Evolutionary conservation across 2,329 filamentous ascomycete genomes (phyloP), one percentile per base, ranked within the genome.

Genomic region (Aspergillus brunneoviolaceus): DNA sequence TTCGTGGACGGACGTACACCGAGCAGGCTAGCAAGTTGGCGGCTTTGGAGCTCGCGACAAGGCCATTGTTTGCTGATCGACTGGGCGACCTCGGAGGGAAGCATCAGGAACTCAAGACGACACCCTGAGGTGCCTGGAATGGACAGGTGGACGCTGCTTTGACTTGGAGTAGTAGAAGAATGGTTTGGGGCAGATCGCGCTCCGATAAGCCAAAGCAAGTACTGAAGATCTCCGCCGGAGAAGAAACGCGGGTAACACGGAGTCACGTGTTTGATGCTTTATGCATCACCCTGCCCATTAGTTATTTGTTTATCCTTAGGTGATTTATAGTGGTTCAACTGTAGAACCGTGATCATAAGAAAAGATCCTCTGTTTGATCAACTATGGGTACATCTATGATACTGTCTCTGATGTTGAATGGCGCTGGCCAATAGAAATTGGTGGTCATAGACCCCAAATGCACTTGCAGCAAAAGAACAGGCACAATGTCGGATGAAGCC

Each of bases 41-140:
- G 67, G 27, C 73, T 70, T 63, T 81, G 79, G 21, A 74, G 58
- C 51, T 78, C 74, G 55, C 79, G 74, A 66, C 77, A 80, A 12
- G 77, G 77, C 73, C 77, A 80, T 74, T 75, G 70, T 33, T 67
- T 65, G 66, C 73, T 73, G 57, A 80, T 59, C n/a, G 70, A 70
- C 50, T 68, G 63, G 45, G 69, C 64, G 55, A 77, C 61, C 25
- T 79, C 72, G 35, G 62, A 60, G 33, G 73, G 72, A 58, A 77
- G 67, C 69, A 75, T 72, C 21, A 51, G 53, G 55, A 47, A 23
- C n/a, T 45, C 39, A 19, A 19, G 3, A 45, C 39, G 9, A 16
- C 39, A 45, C 39, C 39, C 16, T 39, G 3, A 29, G 11, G n/a
- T 12, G 21, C 9, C n/a, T 29, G 14, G 10, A 55, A 49, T 29